phyloP scores from a whole-genome alignment of 1,139 yeast species.

The Kodamaea derodonti region DNA sequence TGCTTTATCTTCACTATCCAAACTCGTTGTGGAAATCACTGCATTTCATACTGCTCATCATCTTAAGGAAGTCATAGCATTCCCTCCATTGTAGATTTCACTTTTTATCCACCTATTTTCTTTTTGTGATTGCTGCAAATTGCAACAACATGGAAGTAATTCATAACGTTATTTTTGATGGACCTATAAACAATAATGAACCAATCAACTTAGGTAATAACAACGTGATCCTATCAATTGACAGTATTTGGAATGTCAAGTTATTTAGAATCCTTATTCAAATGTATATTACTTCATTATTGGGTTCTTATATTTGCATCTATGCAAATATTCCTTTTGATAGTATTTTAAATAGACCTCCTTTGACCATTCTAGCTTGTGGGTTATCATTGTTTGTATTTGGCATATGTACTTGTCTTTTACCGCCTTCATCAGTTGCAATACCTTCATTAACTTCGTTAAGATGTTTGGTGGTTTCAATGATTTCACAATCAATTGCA shows the following conservation, averaged over 20 bases:
- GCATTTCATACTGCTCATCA: too few species aligned
- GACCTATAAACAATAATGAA: slow-evolving; percentile 1
- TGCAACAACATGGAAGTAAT: not conserved
- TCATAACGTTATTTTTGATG: slow-evolving; percentile 5
- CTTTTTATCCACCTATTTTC: too few species aligned
- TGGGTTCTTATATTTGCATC: slow-evolving; percentile 6
- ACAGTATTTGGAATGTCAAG: slow-evolving; percentile 5
- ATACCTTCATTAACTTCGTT: slow-evolving; percentile 4
- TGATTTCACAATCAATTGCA: slow-evolving; percentile 21
- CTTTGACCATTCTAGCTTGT: slow-evolving; percentile 2
- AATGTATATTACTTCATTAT: slow-evolving; percentile 3
- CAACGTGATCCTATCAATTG: slow-evolving; percentile 1
- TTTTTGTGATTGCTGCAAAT: too few species aligned
- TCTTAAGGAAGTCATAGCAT: too few species aligned
- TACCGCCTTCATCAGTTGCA: slow-evolving; percentile 6
- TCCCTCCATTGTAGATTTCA: too few species aligned
- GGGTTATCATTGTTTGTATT: slow-evolving; percentile 5
- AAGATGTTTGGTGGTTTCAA: slow-evolving; percentile 17
- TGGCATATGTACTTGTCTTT: slow-evolving; percentile 3
- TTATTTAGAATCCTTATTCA: slow-evolving; percentile 1
- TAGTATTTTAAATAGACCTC: slow-evolving; percentile 5
- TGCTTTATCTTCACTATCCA: too few species aligned
- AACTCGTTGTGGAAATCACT: too few species aligned
- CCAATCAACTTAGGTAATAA: slow-evolving; percentile 1
- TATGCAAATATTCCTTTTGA: slow-evolving; percentile 8